These are phyloP conservation scores for Peterozyma xylosa DNA, from an alignment of 805 yeast species.

Conservation along the genomic window DNA sequence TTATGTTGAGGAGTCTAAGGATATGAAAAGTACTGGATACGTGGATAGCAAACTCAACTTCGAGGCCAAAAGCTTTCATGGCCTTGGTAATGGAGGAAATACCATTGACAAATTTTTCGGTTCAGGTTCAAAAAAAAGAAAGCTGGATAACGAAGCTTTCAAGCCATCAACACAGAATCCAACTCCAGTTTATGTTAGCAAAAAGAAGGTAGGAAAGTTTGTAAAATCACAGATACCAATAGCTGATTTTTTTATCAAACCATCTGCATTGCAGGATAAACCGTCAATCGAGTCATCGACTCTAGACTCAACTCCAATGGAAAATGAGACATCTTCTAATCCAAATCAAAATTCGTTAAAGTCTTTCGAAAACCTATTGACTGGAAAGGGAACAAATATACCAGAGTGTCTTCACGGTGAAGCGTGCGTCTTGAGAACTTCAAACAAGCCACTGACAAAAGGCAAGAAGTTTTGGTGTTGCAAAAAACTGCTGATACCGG, in stretches of 20 bases:
- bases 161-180: neutral
- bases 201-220: conserved; percentile 10
- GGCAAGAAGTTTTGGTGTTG: conserved; percentile 54
- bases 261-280: neutral
- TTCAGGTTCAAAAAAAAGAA: conserved; percentile 9
- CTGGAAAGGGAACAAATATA: neutral
- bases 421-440: conserved; percentile 37
- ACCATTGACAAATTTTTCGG: conserved; percentile 23
- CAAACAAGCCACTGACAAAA: conserved; percentile 26
- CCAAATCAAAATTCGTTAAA: too few relatives aligned
- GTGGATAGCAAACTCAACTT: conserved; percentile 20
- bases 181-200: conserved; percentile 11
- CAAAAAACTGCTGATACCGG: conserved; percentile 20
- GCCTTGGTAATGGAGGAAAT: conserved; percentile 20
- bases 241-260: conserved; percentile 17
- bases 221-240: conserved; percentile 13
- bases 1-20: neutral
- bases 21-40: conserved; percentile 4
- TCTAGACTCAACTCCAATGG: neutral
- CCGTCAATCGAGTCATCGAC: neutral
- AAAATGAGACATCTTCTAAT: neutral
- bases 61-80: conserved; percentile 47
- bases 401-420: conserved; percentile 44
- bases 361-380: too few relatives aligned
- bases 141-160: conserved; percentile 8